Conservation (phyloP, 495 filamentous ascomycete genomes). For the Annulohypoxylon stygium region DNA sequence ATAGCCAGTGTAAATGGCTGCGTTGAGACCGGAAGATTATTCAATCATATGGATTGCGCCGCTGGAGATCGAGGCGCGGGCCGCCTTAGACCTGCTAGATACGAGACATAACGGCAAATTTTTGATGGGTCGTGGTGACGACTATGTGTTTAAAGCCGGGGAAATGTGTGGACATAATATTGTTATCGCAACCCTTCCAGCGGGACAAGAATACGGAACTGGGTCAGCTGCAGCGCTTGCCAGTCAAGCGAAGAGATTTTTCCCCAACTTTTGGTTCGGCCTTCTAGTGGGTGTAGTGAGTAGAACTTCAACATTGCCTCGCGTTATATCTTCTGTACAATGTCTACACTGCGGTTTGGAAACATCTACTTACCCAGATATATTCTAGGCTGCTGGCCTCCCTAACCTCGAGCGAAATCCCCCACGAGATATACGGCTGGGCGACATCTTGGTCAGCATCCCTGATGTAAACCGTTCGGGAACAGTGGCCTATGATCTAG, state of each 20-base stretch:
- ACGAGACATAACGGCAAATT: constrained; percentile 34
- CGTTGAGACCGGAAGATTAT: constrained; percentile 36
- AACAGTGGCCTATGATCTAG: constrained; percentile 50
- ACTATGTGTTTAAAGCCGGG: constrained; percentile 54
- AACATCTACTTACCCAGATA: neutral
- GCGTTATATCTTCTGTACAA: neutral
- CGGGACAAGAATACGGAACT: constrained; percentile 53
- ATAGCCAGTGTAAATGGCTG: neutral
- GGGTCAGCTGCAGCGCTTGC: constrained; percentile 56
- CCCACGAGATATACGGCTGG: constrained; percentile 56
- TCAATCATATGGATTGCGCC: constrained; percentile 50
- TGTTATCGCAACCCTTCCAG: constrained; percentile 56
- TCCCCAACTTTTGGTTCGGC: constrained; percentile 56
- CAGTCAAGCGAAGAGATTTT: constrained; percentile 55
- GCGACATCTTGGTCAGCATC: constrained; percentile 55
- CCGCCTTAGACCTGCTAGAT: constrained; percentile 48
- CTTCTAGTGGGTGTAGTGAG: constrained; percentile 56
- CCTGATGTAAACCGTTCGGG: constrained; percentile 35
- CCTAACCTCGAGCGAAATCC: constrained; percentile 38
- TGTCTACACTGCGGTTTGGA: too few relatives aligned
- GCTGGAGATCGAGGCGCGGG: constrained; percentile 50
- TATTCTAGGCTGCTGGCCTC: constrained; percentile 22
- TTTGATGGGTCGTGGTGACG: constrained; percentile 45
- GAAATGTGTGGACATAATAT: constrained; percentile 59
- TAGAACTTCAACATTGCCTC: constrained; percentile 3